Evolutionary conservation across 1,139 yeast genomes (phyloP), one percentile per base, ranked within the genome.

Genomic region (Keqinozyma sinolaborantium): DNA sequence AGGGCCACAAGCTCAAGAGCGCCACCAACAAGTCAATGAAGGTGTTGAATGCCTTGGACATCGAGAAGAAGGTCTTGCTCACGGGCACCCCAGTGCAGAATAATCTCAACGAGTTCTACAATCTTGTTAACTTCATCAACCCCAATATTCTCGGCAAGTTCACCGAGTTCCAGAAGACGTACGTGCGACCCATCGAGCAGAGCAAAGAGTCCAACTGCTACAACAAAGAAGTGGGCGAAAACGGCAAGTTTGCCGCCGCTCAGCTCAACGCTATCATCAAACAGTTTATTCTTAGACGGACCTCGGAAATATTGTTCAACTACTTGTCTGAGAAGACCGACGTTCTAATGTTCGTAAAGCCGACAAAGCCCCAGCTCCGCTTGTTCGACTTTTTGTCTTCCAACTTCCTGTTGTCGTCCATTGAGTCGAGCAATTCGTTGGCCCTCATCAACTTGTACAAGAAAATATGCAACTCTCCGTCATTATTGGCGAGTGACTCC

Each of bases 81-180:
- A 79, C 95, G 0, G 98, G 98, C 0, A 92, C 98, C 0, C 98
- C 98, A 0, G 86, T 92, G 21, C 98, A 92, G 53, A 92, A 92
- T 55, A 95, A 92, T 53, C 69, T 94, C 33, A 66, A 65, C 2
- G 99, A 92, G 50, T 92, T 85, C 51, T 87, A 66, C 55, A 83
- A 85, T 9, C 77, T 92, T 51, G 75, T 83, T 5, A 83, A 88
- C 48, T 90, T 90, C 51, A 63, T 88, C 10, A 88, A 87, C 48
- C 96, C 97, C 0, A 92, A 90, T 0, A 61, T 83, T 2, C 60
- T 92, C 20, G 96, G 96, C 0, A 64, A 70, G 0, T 71, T 73
- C 35, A 62, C 72, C 20, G 58, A 64, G 2, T 92, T 92, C 51
- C 88, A 83, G 46, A 76, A 71, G 39, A 68, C 67, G 4, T 92